Percentiles rank a stretch among this genome's conserved stretches.
phyloP scores from a whole-genome alignment of 495 filamentous ascomycete species.

The Hapsidospora chrysogenum region DNA sequence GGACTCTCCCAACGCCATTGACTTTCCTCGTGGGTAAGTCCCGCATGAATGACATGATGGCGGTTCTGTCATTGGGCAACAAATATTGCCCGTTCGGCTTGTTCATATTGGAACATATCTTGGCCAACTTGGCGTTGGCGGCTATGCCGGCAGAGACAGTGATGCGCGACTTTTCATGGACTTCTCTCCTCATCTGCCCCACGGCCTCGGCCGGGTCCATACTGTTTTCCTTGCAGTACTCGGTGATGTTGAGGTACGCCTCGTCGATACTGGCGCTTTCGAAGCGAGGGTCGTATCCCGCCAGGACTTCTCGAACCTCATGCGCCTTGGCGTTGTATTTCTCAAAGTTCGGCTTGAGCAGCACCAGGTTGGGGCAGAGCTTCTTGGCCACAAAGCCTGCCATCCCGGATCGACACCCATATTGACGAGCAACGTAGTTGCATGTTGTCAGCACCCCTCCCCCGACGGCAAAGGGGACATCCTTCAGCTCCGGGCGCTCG shows the following conservation, averaged over 20 bases:
- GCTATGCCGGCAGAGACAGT: slow-evolving; percentile 92
- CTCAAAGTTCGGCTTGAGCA: slow-evolving; percentile 67
- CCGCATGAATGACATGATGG: slow-evolving; percentile 74
- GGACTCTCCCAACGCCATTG: slow-evolving; percentile 83
- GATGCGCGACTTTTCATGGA: slow-evolving; percentile 62
- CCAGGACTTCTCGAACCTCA: slow-evolving; percentile 71
- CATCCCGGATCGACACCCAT: slow-evolving; percentile 86
- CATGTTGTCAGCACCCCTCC: slow-evolving; percentile 86
- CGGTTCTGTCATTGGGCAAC: slow-evolving; percentile 48
- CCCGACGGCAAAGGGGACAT: slow-evolving; percentile 86
- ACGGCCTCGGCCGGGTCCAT: slow-evolving; percentile 59
- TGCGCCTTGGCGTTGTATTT: slow-evolving; percentile 86
- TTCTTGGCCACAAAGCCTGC: slow-evolving; percentile 89
- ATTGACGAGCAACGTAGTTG: slow-evolving; percentile 85
- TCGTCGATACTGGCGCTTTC: slow-evolving; percentile 92
- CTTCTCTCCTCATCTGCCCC: slow-evolving; percentile 54
- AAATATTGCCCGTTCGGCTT: slow-evolving; percentile 90
- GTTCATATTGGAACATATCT: slow-evolving; percentile 86
- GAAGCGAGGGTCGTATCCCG: slow-evolving; percentile 75
- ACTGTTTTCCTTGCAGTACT: slow-evolving; percentile 57
- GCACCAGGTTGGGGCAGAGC: slow-evolving; percentile 77
- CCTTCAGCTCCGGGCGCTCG: slow-evolving; percentile 73
- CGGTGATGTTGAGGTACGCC: slow-evolving; percentile 89
- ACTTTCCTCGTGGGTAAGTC: slow-evolving; percentile 74
- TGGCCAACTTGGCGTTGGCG: slow-evolving; percentile 81